phyloP scores from a whole-genome alignment of 495 filamentous ascomycete species.

The Annulohypoxylon nitens region DNA sequence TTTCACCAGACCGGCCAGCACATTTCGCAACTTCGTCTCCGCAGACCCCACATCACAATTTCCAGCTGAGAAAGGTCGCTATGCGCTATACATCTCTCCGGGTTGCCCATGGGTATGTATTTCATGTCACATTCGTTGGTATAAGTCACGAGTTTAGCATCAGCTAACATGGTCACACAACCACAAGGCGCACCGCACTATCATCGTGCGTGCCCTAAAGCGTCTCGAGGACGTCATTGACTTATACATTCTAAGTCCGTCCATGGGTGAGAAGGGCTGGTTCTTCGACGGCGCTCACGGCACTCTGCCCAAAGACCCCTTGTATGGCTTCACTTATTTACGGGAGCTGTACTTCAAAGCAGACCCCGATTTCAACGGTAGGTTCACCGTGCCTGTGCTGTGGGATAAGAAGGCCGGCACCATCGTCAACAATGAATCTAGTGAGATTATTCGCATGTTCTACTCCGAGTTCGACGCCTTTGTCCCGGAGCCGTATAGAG shows the following conservation, averaged over 20 bases:
- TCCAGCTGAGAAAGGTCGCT: conserved; percentile 74
- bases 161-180: conserved; percentile 23
- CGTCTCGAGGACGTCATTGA: conserved; percentile 73
- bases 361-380: conserved; percentile 70
- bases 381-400: conserved; percentile 77
- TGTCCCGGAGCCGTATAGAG: conserved; percentile 70
- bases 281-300: conserved; percentile 70
- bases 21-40: conserved; percentile 65
- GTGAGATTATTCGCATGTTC: conserved; percentile 79
- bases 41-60: conserved; percentile 65
- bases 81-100: conserved; percentile 75
- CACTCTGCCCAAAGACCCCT: conserved; percentile 66
- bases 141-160: neutral
- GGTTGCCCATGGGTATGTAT: conserved; percentile 73
- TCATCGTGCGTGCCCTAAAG: conserved; percentile 73
- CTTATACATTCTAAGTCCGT: conserved; percentile 66
- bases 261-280: conserved; percentile 72
- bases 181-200: conserved; percentile 70
- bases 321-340: conserved; percentile 73
- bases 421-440: conserved; percentile 82
- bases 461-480: conserved; percentile 79
- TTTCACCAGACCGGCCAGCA: conserved; percentile 63
- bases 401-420: conserved; percentile 77
- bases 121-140: neutral
- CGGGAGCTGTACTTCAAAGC: conserved; percentile 75